Conservation (phyloP, 1,139 yeast species). For the Candida sp. region DNA sequence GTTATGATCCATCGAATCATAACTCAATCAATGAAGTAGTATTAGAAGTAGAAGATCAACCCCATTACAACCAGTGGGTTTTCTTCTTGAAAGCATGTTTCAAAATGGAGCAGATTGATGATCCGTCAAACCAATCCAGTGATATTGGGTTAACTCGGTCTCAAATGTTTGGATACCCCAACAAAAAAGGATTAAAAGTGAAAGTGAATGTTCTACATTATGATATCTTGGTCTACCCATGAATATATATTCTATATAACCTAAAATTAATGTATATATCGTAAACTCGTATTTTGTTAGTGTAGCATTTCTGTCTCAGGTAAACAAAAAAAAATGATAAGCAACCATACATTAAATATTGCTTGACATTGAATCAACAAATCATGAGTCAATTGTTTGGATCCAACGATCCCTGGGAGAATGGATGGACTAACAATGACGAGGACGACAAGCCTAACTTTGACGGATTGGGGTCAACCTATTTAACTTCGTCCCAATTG, state of each 20-base stretch:
- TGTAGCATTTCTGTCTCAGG: too few relatives aligned
- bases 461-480: constrained; percentile 7
- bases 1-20: background rate
- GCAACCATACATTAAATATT: background rate
- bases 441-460: background rate
- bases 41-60: constrained; percentile 1
- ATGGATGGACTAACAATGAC: constrained; percentile 34
- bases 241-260: background rate
- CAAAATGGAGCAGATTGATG: constrained; percentile 3
- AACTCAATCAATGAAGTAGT: background rate
- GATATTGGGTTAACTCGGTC: constrained; percentile 4
- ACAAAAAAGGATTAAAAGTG: constrained; percentile 2
- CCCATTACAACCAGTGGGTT: constrained; percentile 4
- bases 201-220: background rate
- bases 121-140: constrained; percentile 3
- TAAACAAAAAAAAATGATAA: background rate
- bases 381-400: constrained; percentile 3
- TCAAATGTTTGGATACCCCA: constrained; percentile 3
- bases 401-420: constrained; percentile 42
- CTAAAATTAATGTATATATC: background rate
- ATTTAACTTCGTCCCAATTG: constrained; percentile 26
- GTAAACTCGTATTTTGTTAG: too few relatives aligned
- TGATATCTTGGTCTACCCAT: background rate
- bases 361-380: background rate
- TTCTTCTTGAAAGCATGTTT: constrained; percentile 3